These are phyloP conservation scores for Mycena pura DNA, from an alignment of 768 basidiomycete genomes.

Conservation along the genomic window DNA sequence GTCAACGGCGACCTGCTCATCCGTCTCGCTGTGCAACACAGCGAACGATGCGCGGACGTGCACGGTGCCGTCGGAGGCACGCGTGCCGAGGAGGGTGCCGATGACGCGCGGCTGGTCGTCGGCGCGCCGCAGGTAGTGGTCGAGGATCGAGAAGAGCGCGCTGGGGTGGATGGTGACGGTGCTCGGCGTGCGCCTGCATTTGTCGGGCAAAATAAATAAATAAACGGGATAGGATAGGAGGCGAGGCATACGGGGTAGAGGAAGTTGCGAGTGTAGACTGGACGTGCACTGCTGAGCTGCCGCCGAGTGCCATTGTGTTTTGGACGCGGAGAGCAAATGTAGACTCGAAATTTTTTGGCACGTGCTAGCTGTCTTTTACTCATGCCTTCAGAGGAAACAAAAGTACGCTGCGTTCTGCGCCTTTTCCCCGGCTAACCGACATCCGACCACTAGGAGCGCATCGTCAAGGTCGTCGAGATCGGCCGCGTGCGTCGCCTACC, in stretches of 20 bases:
- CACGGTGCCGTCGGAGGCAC: constrained; percentile 61
- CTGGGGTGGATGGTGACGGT: constrained; percentile 88
- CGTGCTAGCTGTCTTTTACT: constrained; percentile 6
- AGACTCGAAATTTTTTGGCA: constrained; percentile 4
- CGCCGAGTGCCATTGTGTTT: constrained; percentile 55
- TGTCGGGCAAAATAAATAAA: constrained; percentile 8
- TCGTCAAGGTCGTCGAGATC: constrained; percentile 80
- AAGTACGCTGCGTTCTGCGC: constrained; percentile 52
- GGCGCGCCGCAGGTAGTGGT: constrained; percentile 92
- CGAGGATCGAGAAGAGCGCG: constrained; percentile 93
- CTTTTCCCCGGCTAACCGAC: not conserved
- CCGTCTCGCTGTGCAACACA: constrained; percentile 90
- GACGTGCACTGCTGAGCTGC: constrained; percentile 59
- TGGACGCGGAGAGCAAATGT: constrained; percentile 3
- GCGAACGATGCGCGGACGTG: constrained; percentile 89
- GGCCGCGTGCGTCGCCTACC: constrained; percentile 66
- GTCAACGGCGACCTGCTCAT: constrained; percentile 93
- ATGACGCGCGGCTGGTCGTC: constrained; percentile 88
- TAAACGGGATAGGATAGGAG: not conserved
- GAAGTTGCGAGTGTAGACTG: constrained; percentile 42
- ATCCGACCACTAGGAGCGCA: constrained; percentile 66
- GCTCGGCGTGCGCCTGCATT: constrained; percentile 68
- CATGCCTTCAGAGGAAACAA: constrained; percentile 94
- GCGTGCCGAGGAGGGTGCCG: constrained; percentile 90
- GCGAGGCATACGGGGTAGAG: constrained; percentile 43